Evolutionary conservation across 345 rosid genomes (phyloP), one percentile per base, ranked within the genome.

Genomic region (Populus ilicifolia): DNA sequence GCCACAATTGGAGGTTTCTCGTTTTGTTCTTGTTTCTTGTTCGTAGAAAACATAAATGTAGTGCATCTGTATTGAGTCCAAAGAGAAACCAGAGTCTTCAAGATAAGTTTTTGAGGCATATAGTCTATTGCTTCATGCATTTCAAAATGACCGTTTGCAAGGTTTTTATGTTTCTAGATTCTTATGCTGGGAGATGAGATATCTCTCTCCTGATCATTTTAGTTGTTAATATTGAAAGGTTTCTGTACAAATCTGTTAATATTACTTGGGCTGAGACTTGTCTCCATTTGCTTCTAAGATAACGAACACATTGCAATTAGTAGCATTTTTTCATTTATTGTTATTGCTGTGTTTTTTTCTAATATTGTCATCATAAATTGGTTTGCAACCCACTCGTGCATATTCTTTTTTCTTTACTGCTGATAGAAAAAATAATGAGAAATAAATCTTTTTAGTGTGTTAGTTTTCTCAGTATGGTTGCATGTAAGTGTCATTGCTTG

Each of bases 1-100:
- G 82, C 92, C 84, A 76, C 80, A 79, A 74, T 87, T 87, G 89
- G 93, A 93, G 96, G 98, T 92, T 83, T 77, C 84, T 79, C 86
- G 85, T 59, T 83, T 83, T 83, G 46, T 81, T 77, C 20, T 30
- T 79, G 67, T 74, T 33, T 78, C 33, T 74, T 61, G 25, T 61
- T 81, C 67, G 81, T 61, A 61, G 70, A 67, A 38, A 75, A 80
- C 35, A 36, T 20, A 0, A 39, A 67, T 46, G 52, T 23, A 30
- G 30, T 59, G 23, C 41, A 72, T 10, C 29, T 62, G 10, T 43
- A 76, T 23, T 33, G 25, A 76, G 54, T 48, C 56, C 67, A 20
- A 27, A 41, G 63, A 65, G 71, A 63, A 77, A 62, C 25, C 59
- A n/a, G 67, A 66, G 54, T 75, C 52, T 73, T 61, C 33, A 38